Base-by-base conservation (phyloP, 164 flowering plant genomes). In the Macadamia tetraphylla region DNA sequence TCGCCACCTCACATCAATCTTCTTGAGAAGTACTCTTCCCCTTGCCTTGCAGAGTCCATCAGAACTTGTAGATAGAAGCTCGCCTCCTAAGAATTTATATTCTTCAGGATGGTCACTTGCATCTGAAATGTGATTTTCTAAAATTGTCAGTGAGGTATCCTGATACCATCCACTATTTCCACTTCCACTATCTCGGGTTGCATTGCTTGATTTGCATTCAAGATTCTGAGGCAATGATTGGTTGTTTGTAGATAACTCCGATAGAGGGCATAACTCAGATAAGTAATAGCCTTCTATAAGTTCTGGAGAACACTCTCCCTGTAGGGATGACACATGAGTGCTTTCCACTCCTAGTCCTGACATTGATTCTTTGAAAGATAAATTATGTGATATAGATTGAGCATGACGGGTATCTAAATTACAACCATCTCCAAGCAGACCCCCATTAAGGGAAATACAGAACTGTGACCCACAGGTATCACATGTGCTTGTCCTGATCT, bases 81-180 rank as follows among this genome's bases (percentile, higher is more conserved):
- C 70, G 52, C 67, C 82, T 52, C 58, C 73, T 49, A 35, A 59
- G 23, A 52, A 51, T 65, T 79, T 70, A 58, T 70, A 67, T 51
- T 42, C 23, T 56, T 65, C 62, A 71, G 58, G 56, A 58, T 66
- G 63, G 60, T 68, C 69, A 51, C 44, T 71, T 60, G 64, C 67
- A n/a, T 80, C 80, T n/a, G 86, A 70, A 51, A 88, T 77, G 76
- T 94, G 95, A 68, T 92, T 74, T 73, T 94, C 97, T 29, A 90
- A 70, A 64, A 94, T 82, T 70, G 69, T 83, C 43, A 85, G 67
- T n/a, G 87, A 78, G 62, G 75, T 53, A 49, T 84, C 80, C 18
- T 71, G 71, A 77, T 94, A 94, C 99, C 98, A 92, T 74, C 97
- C 92, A 81, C 75, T 58, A 60, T 66, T 74, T 66, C 77, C 83